These are phyloP conservation scores for Apiosordaria backusii DNA, from an alignment of 495 filamentous ascomycete genomes.

Conservation along the genomic window DNA sequence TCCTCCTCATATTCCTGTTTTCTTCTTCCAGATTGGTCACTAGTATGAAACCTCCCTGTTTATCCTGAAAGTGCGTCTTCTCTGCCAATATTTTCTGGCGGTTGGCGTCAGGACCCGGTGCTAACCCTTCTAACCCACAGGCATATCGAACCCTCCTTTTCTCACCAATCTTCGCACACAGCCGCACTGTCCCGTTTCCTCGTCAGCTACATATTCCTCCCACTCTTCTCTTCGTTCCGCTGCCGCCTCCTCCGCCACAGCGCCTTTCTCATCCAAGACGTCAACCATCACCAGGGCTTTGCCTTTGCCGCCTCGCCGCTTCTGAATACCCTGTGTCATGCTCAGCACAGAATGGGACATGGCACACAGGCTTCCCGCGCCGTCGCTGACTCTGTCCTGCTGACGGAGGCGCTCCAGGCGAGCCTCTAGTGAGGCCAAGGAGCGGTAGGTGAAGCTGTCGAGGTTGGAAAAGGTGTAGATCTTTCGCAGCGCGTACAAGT, in stretches of 20 bases:
- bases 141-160: neutral
- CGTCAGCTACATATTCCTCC: too few species aligned
- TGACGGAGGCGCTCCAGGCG: conserved; percentile 5
- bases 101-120: too few species aligned
- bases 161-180: too few species aligned
- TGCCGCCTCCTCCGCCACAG: too few species aligned
- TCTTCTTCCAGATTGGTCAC: neutral
- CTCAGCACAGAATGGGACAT: conserved; percentile 6
- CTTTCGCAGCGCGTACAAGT: neutral
- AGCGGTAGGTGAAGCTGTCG: conserved; percentile 10
- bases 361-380: conserved; percentile 6
- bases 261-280: too few species aligned
- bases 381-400: conserved; percentile 6
- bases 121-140: too few species aligned
- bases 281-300: too few species aligned
- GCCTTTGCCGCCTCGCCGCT: too few species aligned
- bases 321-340: conserved; percentile 9
- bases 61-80: neutral
- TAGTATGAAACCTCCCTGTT: neutral
- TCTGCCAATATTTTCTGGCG: too few species aligned
- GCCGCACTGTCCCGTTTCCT: too few species aligned
- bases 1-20: neutral
- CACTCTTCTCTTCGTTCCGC: too few species aligned
- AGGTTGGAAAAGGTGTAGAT: conserved; percentile 5
- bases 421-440: conserved; percentile 3